These are phyloP conservation scores for Meyerozyma athensensis DNA, from an alignment of 1,139 yeast genomes.

Conservation along the genomic window DNA sequence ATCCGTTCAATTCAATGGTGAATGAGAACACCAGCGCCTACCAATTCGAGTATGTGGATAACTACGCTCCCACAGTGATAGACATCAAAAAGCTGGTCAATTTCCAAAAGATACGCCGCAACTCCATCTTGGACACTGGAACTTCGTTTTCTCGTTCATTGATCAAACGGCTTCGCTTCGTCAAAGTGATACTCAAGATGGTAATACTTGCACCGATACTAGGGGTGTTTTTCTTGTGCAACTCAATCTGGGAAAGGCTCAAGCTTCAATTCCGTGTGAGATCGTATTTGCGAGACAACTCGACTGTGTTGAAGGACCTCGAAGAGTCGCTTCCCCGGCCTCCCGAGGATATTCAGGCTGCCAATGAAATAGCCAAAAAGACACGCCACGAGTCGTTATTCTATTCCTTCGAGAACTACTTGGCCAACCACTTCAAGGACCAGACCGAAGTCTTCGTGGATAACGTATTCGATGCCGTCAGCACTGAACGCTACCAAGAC, in stretches of 20 bases:
- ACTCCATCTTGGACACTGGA: neutral
- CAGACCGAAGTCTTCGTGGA: slow-evolving; percentile 57
- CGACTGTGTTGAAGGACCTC: slow-evolving; percentile 11
- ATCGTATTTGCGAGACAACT: slow-evolving; percentile 24
- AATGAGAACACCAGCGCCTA: slow-evolving; percentile 36
- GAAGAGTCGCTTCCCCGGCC: slow-evolving; percentile 1
- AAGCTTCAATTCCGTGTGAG: slow-evolving; percentile 30
- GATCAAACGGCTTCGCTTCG: slow-evolving; percentile 42
- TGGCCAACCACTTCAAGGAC: slow-evolving; percentile 34
- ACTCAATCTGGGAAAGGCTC: slow-evolving; percentile 39
- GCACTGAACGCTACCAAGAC: slow-evolving; percentile 20
- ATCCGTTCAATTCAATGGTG: slow-evolving; percentile 52
- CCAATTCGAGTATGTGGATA: slow-evolving; percentile 40
- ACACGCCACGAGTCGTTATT: slow-evolving; percentile 10
- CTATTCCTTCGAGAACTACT: slow-evolving; percentile 15
- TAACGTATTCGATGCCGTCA: slow-evolving; percentile 56
- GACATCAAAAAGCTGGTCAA: slow-evolving; percentile 38
- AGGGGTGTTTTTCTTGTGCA: slow-evolving; percentile 42
- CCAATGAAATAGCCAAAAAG: slow-evolving; percentile 5
- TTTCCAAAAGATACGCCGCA: slow-evolving; percentile 6
- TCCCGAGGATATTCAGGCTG: neutral
- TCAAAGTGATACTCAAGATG: slow-evolving; percentile 35
- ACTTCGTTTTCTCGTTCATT: slow-evolving; percentile 9
- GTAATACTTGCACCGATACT: slow-evolving; percentile 51
- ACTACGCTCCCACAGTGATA: slow-evolving; percentile 51